Evolutionary conservation across 805 yeast genomes (phyloP).

Genomic region (Candida coleopterorum): DNA sequence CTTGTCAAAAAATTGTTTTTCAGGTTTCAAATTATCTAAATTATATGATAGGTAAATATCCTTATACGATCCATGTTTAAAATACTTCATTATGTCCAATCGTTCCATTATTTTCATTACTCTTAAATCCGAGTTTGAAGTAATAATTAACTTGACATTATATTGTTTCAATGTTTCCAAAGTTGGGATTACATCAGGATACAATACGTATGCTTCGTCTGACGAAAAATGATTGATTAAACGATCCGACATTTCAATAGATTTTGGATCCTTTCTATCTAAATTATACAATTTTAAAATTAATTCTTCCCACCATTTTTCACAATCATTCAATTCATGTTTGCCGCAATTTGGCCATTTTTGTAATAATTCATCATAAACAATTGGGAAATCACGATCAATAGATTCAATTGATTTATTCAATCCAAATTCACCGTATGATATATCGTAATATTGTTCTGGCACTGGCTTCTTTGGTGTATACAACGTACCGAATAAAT

Average conservation of each 20-base stretch:
- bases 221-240: constrained; percentile 48
- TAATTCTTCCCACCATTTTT: constrained; percentile 58
- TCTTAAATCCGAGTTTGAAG: constrained; percentile 62
- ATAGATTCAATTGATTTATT: constrained; percentile 21
- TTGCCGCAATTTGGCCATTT: constrained; percentile 65
- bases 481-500: constrained; percentile 65
- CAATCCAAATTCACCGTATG: constrained; percentile 39
- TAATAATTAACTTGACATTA: constrained; percentile 38
- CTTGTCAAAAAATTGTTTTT: constrained; percentile 39
- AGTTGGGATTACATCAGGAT: constrained; percentile 49
- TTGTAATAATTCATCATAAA: constrained; percentile 30
- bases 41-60: constrained; percentile 53
- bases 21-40: constrained; percentile 51
- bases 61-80: constrained; percentile 13
- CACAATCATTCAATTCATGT: constrained; percentile 16
- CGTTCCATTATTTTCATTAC: constrained; percentile 42
- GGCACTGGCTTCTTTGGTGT: constrained; percentile 51
- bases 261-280: constrained; percentile 13
- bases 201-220: constrained; percentile 47
- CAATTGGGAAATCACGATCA: constrained; percentile 20
- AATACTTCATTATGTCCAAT: constrained; percentile 38
- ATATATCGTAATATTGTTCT: constrained; percentile 49
- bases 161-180: constrained; percentile 26
- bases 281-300: constrained; percentile 42
- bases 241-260: constrained; percentile 38